Percentiles rank a stretch among this genome's conserved stretches.
These are phyloP conservation scores for Colletotrichum graminicola DNA, from an alignment of 2,329 filamentous ascomycete species.

Conservation along the genomic window DNA sequence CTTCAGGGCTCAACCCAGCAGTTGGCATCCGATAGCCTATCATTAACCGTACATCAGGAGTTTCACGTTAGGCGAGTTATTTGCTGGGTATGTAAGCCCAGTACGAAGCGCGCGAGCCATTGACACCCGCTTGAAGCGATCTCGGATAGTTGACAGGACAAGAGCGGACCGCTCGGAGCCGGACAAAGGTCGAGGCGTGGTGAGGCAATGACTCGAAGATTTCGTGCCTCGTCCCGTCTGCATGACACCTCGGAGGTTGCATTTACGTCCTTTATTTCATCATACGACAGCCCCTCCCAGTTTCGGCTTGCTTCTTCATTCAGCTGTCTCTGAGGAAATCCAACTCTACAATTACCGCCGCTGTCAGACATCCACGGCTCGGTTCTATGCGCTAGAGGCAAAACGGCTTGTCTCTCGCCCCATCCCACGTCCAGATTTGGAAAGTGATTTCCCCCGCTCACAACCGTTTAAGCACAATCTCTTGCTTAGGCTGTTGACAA, in stretches of 20 bases:
- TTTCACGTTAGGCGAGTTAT: constrained; percentile 33
- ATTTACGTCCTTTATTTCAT: neutral
- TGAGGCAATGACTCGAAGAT: neutral
- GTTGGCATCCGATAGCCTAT: constrained; percentile 25
- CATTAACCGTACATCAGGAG: constrained; percentile 26
- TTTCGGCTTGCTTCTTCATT: constrained; percentile 37
- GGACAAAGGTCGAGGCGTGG: neutral
- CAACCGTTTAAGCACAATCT: constrained; percentile 7
- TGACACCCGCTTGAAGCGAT: constrained; percentile 21
- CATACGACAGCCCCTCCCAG: constrained; percentile 3
- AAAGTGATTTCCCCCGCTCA: neutral
- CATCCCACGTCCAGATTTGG: constrained; percentile 5
- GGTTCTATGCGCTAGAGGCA: neutral
- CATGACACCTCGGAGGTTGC: constrained; percentile 18
- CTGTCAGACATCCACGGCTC: neutral
- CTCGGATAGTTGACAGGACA: neutral
- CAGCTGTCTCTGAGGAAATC: constrained; percentile 1
- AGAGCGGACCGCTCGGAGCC: neutral
- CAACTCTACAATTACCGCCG: neutral
- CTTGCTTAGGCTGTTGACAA: neutral
- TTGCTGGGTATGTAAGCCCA: constrained; percentile 1
- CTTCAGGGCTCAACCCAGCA: constrained; percentile 13
- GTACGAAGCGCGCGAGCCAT: constrained; percentile 27
- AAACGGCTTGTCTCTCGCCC: neutral
- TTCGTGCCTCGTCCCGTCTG: neutral